Conservation (phyloP, 345 rosid species). For the Lenwebbia sp. region DNA sequence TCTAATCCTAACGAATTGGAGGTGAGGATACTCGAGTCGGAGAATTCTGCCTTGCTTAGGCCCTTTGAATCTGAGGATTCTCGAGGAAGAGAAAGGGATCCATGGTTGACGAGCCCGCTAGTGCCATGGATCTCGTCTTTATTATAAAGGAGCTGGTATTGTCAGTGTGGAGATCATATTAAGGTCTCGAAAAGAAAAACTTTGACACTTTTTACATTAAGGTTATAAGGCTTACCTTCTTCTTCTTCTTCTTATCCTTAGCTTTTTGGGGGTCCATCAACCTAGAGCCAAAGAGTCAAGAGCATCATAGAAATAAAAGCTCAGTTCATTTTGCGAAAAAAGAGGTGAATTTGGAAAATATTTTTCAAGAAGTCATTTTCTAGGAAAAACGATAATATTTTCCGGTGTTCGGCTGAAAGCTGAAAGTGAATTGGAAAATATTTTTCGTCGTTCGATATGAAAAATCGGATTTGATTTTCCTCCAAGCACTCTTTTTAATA, state of each 20-base stretch:
- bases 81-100: not conserved
- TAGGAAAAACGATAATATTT: too few species aligned
- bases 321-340: too few species aligned
- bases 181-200: not conserved
- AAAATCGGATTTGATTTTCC: too few species aligned
- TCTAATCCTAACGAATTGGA: accelerated
- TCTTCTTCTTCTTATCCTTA: not conserved
- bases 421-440: too few species aligned
- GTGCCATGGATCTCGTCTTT: accelerated
- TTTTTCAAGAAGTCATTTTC: too few species aligned
- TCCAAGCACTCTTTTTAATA: too few species aligned
- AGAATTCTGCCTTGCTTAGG: not conserved
- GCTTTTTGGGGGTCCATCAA: not conserved
- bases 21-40: not conserved
- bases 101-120: not conserved
- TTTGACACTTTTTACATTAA: not conserved
- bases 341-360: too few species aligned
- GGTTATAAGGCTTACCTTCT: not conserved
- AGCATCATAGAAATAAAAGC: too few species aligned
- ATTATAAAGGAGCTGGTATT: accelerated
- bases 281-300: too few species aligned
- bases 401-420: too few species aligned
- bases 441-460: too few species aligned
- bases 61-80: not conserved
- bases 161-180: accelerated